Conservation (phyloP, 441 rosid genomes). For the Mallotus repandus region DNA sequence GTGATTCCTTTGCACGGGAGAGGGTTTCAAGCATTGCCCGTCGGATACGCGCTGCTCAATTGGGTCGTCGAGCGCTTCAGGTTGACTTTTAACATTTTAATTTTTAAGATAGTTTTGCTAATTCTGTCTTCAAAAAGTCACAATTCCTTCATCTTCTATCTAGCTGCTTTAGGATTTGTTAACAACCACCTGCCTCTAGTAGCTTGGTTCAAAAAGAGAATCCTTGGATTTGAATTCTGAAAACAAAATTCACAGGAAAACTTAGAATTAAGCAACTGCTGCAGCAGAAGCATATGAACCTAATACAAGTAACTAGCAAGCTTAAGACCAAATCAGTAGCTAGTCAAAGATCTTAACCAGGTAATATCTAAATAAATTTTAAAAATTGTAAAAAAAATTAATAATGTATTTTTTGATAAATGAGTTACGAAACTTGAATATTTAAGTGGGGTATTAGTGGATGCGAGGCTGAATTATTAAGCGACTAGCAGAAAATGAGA, state of each 20-base stretch:
- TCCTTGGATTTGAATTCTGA: neutral
- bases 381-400: too few relatives aligned
- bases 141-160: neutral
- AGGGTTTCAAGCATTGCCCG: conserved; percentile 99
- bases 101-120: neutral
- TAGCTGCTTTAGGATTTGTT: neutral
- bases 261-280: neutral
- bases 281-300: neutral
- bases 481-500: neutral
- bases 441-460: neutral
- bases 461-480: neutral
- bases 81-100: conserved; percentile 32
- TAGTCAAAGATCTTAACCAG: neutral
- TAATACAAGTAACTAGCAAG: neutral
- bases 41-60: conserved; percentile 86
- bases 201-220: neutral
- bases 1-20: conserved; percentile 98
- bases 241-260: neutral
- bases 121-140: neutral
- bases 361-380: too few relatives aligned
- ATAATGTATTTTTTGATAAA: neutral
- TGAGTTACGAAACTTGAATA: neutral
- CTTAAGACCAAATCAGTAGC: neutral
- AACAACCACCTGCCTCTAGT: neutral
- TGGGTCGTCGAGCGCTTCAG: conserved; percentile 93